Conservation (phyloP, 176 grass and related monocot species). For the Aegilops longissima region DNA sequence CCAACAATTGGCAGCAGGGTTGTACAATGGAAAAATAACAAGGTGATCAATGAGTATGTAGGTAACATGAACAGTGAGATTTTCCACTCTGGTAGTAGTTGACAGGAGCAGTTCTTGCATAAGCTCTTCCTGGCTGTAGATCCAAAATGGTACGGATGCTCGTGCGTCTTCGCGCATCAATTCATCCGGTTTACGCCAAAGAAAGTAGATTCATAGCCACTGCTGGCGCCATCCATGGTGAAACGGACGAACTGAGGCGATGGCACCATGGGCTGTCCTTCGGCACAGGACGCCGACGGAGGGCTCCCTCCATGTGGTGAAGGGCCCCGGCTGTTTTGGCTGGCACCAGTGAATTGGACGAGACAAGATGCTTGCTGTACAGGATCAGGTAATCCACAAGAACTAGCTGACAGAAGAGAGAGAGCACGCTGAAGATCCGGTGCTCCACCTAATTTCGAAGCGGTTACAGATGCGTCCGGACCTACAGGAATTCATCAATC, state of each 20-base stretch:
- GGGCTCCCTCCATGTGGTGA: constrained; percentile 34
- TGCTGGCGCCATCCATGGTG: constrained; percentile 33
- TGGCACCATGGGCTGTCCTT: constrained; percentile 30
- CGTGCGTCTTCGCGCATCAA: not conserved
- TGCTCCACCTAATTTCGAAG: constrained; percentile 91
- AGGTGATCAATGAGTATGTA: constrained; percentile 11
- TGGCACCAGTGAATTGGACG: constrained; percentile 40
- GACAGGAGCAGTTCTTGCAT: constrained; percentile 25
- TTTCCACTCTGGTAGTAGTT: constrained; percentile 1
- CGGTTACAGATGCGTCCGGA: constrained; percentile 41
- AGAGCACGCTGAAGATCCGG: constrained; percentile 91
- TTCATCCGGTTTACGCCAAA: constrained; percentile 45
- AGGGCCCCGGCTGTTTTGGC: constrained; percentile 35
- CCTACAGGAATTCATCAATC: constrained; percentile 39
- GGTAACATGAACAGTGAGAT: constrained; percentile 24
- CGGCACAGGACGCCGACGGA: constrained; percentile 22
- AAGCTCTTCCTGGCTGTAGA: constrained; percentile 12
- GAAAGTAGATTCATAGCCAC: constrained; percentile 39
- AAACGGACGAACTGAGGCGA: constrained; percentile 40
- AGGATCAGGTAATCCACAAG: constrained; percentile 52
- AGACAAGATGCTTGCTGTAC: constrained; percentile 46
- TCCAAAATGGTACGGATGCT: not conserved
- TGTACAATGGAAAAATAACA: constrained; percentile 12
- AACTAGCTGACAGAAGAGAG: constrained; percentile 98
- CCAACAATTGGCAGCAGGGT: not conserved